A percentile compares a stretch with the other conserved stretches of the same genome.
Evolutionary conservation across 345 rosid species (phyloP).

Genomic region (Heritiera fomes): DNA sequence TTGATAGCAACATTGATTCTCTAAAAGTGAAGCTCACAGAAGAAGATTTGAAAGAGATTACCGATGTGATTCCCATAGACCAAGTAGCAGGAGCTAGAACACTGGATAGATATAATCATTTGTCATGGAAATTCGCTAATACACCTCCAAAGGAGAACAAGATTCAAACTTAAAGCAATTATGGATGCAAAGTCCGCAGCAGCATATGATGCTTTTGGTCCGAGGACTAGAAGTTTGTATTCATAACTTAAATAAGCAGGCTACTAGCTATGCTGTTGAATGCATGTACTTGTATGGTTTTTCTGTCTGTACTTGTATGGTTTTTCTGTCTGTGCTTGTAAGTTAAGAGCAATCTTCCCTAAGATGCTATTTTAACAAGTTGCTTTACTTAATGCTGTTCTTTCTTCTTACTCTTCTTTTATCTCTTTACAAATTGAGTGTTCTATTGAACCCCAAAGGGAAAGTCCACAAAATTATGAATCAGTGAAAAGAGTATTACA

Average conservation of each 20-base stretch:
- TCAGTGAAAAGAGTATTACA: not conserved
- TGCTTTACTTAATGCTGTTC: too few relatives aligned
- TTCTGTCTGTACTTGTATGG: not conserved
- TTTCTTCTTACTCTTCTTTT: too few relatives aligned
- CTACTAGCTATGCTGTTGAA: not conserved
- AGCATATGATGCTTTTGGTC: not conserved
- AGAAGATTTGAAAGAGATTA: constrained; percentile 8
- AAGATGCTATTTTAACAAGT: not conserved
- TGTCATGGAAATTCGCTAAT: constrained; percentile 12
- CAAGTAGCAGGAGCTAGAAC: not conserved
- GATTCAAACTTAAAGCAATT: not conserved
- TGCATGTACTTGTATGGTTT: not conserved
- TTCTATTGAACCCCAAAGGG: too few relatives aligned
- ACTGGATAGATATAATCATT: not conserved
- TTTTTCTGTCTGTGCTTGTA: not conserved
- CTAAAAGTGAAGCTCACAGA: constrained; percentile 8
- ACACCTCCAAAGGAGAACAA: constrained; percentile 15
- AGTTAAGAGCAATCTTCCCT: not conserved
- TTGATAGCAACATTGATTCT: constrained; percentile 13
- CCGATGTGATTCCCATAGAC: not conserved
- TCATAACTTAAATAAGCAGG: not conserved
- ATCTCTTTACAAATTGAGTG: too few relatives aligned
- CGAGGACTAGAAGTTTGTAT: not conserved
- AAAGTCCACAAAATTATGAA: not conserved
- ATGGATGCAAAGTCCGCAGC: not conserved